phyloP scores from a whole-genome alignment of 2,329 filamentous ascomycete genomes.

The Dactylellina drechsleri region DNA sequence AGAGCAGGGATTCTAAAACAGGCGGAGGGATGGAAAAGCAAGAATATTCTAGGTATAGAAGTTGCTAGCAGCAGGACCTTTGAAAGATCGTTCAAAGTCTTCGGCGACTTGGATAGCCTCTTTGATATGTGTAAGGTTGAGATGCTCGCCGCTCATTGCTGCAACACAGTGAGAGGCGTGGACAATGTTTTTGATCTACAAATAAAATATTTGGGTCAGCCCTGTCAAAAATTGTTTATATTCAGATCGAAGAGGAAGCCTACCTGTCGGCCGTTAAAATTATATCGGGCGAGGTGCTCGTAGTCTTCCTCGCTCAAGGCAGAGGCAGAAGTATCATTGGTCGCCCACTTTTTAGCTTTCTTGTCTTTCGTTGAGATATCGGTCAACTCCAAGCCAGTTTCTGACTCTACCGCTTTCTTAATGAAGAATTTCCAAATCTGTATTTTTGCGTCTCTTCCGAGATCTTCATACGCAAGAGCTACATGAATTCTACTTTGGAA shows the following conservation, averaged over 20 bases:
- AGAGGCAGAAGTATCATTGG: constrained; percentile 71
- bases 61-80: constrained; percentile 4
- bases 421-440: constrained; percentile 87
- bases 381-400: not conserved
- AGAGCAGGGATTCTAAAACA: no score
- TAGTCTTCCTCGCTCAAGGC: constrained; percentile 69
- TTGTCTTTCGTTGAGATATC: not conserved
- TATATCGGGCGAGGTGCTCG: constrained; percentile 73
- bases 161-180: constrained; percentile 64
- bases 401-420: constrained; percentile 63
- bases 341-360: constrained; percentile 64
- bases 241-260: not conserved
- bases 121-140: constrained; percentile 82
- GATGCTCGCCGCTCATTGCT: constrained; percentile 73
- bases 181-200: constrained; percentile 67
- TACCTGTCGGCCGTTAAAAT: constrained; percentile 71
- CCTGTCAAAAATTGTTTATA: not conserved
- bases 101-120: constrained; percentile 85
- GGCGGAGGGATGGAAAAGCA: no score
- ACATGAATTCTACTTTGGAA: constrained; percentile 87
- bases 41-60: constrained; percentile 9
- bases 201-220: constrained; percentile 68
- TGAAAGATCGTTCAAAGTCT: constrained; percentile 80
- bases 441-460: constrained; percentile 77
- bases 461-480: constrained; percentile 80